Conservation (phyloP, 2,329 filamentous ascomycete species). For the Sclerotinia glacialis region DNA sequence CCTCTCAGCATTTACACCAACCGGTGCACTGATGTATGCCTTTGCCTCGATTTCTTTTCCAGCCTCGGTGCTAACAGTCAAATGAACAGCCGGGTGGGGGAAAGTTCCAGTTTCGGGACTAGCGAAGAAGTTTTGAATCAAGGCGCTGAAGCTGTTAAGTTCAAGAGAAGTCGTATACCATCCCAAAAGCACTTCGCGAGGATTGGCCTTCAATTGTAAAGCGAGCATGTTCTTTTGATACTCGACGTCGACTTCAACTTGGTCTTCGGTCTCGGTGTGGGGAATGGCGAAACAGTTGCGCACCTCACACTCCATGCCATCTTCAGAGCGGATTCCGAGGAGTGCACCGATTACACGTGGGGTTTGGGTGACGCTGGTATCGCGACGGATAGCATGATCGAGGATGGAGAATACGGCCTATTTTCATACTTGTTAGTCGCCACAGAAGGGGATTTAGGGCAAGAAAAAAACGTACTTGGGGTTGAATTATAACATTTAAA, state of each 20-base stretch:
- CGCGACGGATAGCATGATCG: constrained; percentile 88
- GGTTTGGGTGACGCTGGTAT: constrained; percentile 65
- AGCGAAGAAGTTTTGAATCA: constrained; percentile 99
- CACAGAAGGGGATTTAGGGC: not conserved
- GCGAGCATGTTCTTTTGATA: constrained; percentile 99
- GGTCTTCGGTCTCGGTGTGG: constrained; percentile 96
- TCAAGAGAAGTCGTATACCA: constrained; percentile 98
- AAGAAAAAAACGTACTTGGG: constrained; percentile 64
- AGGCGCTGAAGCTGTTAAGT: constrained; percentile 95
- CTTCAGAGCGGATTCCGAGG: constrained; percentile 88
- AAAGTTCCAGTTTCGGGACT: constrained; percentile 95
- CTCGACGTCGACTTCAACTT: constrained; percentile 99
- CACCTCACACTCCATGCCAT: constrained; percentile 95
- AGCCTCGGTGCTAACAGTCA: constrained; percentile 88
- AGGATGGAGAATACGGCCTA: constrained; percentile 73
- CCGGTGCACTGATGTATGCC: constrained; percentile 93
- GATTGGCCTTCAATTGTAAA: constrained; percentile 88
- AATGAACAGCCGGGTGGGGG: constrained; percentile 94
- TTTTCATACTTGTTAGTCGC: constrained; percentile 13
- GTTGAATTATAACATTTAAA: constrained; percentile 90
- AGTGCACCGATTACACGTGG: constrained; percentile 96
- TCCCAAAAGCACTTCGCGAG: constrained; percentile 88
- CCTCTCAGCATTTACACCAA: constrained; percentile 91
- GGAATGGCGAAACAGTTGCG: constrained; percentile 96
- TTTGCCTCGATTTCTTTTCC: constrained; percentile 85